Conservation (phyloP, 108 stramenopile species). For the Poteriospumella lacustris region DNA sequence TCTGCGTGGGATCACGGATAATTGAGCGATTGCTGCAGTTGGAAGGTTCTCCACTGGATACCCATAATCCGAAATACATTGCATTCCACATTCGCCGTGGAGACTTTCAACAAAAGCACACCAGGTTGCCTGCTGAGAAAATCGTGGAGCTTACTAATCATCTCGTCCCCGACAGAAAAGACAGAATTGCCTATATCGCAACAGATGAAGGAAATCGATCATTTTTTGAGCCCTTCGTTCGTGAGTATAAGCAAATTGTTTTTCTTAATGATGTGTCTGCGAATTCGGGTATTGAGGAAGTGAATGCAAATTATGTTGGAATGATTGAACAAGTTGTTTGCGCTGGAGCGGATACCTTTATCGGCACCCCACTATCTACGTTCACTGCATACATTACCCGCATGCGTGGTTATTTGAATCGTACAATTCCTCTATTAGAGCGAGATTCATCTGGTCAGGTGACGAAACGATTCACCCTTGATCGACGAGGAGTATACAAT, state of each 20-base stretch:
- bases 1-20: conserved; percentile 12
- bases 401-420: too few species aligned
- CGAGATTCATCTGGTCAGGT: too few species aligned
- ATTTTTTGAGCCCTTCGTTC: conserved; percentile 1
- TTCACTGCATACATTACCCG: conserved; percentile 66
- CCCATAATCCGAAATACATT: neutral
- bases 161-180: neutral
- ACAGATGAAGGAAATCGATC: conserved; percentile 18
- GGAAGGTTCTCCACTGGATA: neutral
- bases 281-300: conserved; percentile 12
- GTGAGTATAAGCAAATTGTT: neutral
- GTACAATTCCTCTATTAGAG: too few species aligned
- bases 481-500: neutral
- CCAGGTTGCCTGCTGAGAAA: neutral
- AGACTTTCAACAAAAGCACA: conserved; percentile 24
- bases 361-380: conserved; percentile 72
- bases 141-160: neutral
- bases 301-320: conserved; percentile 62
- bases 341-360: conserved; percentile 60
- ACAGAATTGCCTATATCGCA: conserved; percentile 3
- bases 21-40: neutral
- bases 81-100: conserved; percentile 20
- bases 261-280: too few species aligned
- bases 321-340: conserved; percentile 84
- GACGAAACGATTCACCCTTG: too few species aligned